A percentile compares a stretch with the other conserved stretches of the same genome.
These are phyloP conservation scores for Paraleonurus japonicus DNA, from an alignment of 257 asterid genomes.

Conservation along the genomic window DNA sequence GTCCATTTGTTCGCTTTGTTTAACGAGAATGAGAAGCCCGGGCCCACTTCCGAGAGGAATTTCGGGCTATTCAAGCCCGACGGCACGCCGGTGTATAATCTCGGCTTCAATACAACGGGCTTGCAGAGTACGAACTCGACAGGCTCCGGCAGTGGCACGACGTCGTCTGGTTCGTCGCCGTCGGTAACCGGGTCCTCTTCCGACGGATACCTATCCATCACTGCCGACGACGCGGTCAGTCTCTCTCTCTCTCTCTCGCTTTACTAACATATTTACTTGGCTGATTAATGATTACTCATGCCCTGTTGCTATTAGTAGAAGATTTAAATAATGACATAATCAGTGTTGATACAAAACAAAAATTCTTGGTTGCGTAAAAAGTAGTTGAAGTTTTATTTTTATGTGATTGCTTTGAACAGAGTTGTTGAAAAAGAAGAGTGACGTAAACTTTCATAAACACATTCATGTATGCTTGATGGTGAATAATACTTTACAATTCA, in stretches of 20 bases:
- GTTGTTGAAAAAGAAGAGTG: no score
- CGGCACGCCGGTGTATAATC: slow-evolving; percentile 60
- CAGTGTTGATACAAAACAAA: no score
- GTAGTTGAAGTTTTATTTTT: no score
- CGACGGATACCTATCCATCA: slow-evolving; percentile 51
- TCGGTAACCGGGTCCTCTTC: slow-evolving; percentile 28
- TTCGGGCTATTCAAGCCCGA: slow-evolving; percentile 87
- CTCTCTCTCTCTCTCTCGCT: no score
- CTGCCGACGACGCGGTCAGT: slow-evolving; percentile 65
- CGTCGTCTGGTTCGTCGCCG: slow-evolving; percentile 24
- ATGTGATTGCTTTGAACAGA: no score
- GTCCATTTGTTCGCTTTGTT: slow-evolving; percentile 71
- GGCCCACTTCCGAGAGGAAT: slow-evolving; percentile 85
- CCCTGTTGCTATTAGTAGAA: no score
- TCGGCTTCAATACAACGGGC: slow-evolving; percentile 51
- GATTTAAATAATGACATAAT: no score
- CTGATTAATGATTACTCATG: no score
- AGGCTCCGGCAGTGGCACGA: slow-evolving; percentile 13
- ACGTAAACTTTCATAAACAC: no score
- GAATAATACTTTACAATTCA: background rate
- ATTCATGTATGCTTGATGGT: no score
- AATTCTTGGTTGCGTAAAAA: no score
- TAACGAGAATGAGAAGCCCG: slow-evolving; percentile 88
- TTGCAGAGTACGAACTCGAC: slow-evolving; percentile 28
- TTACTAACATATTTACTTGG: background rate